These are phyloP conservation scores for Boechera retrofracta DNA, from an alignment of 345 rosid genomes.

Conservation along the genomic window DNA sequence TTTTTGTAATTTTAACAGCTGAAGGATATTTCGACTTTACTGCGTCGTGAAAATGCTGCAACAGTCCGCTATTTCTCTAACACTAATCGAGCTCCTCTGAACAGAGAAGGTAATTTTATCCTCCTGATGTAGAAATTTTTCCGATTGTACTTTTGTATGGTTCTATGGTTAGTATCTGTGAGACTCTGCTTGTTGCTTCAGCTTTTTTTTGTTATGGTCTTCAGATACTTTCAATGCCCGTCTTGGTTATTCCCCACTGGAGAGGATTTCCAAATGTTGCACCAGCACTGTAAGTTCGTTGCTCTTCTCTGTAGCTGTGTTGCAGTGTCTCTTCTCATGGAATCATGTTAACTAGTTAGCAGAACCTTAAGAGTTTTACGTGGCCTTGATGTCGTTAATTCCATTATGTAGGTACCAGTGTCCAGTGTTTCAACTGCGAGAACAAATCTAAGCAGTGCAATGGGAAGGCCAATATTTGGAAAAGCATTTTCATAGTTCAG, in stretches of 20 bases:
- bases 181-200: slow-evolving; percentile 36
- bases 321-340: slow-evolving; percentile 2
- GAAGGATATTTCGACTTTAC: slow-evolving; percentile 55
- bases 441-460: slow-evolving; percentile 46
- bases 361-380: neutral
- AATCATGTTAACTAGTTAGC: neutral
- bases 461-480: slow-evolving; percentile 43
- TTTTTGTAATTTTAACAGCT: slow-evolving; percentile 50
- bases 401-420: slow-evolving; percentile 50
- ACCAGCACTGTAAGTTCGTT: slow-evolving; percentile 55
- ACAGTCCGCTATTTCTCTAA: slow-evolving; percentile 65
- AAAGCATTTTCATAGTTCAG: slow-evolving; percentile 49
- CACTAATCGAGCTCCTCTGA: slow-evolving; percentile 46
- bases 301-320: neutral
- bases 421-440: slow-evolving; percentile 42
- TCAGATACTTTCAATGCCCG: slow-evolving; percentile 56
- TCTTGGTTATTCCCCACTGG: slow-evolving; percentile 48
- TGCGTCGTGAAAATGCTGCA: slow-evolving; percentile 56
- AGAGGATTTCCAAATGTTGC: slow-evolving; percentile 48
- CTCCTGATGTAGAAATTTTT: neutral
- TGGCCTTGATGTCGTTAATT: slow-evolving; percentile 17
- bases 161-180: neutral
- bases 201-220: slow-evolving; percentile 31
- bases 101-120: slow-evolving; percentile 55
- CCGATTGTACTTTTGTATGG: neutral